Evolutionary conservation across 2,329 filamentous ascomycete genomes (phyloP).

Genomic region (Penicillium sumatraense): DNA sequence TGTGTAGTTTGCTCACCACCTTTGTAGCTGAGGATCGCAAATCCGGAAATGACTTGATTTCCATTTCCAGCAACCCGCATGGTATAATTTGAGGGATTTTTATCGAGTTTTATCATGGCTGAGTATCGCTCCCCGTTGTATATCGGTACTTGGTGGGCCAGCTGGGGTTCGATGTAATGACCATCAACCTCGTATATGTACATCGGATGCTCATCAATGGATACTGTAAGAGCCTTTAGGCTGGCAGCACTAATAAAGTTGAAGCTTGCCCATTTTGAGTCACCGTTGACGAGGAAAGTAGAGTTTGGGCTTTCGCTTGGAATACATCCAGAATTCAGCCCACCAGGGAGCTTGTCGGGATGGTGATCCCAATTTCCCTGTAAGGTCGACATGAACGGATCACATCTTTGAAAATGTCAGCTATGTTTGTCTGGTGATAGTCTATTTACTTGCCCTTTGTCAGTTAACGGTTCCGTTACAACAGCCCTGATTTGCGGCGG

Average conservation of each 20-base stretch:
- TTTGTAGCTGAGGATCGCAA: slow-evolving; percentile 52
- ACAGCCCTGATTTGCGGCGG: slow-evolving; percentile 4
- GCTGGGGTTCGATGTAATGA: slow-evolving; percentile 40
- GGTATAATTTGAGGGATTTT: slow-evolving; percentile 10
- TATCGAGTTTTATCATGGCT: slow-evolving; percentile 34
- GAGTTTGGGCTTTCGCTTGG: slow-evolving; percentile 51
- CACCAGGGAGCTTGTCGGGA: slow-evolving; percentile 29
- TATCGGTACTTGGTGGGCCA: slow-evolving; percentile 32
- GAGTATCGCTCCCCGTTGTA: slow-evolving; percentile 41
- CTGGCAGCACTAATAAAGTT: slow-evolving; percentile 60
- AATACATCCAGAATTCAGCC: slow-evolving; percentile 46
- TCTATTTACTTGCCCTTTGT: slow-evolving; percentile 22
- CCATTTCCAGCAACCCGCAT: slow-evolving; percentile 32
- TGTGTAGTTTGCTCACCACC: slow-evolving; percentile 42
- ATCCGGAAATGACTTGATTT: slow-evolving; percentile 59
- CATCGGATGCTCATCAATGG: slow-evolving; percentile 42
- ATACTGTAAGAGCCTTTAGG: slow-evolving; percentile 55
- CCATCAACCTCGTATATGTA: slow-evolving; percentile 46
- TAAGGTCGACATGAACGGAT: slow-evolving; percentile 13
- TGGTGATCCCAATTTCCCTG: slow-evolving; percentile 15
- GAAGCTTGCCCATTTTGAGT: slow-evolving; percentile 57
- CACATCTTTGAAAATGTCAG: slow-evolving; percentile 9
- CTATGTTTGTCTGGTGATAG: not conserved
- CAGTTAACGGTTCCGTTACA: slow-evolving; percentile 18
- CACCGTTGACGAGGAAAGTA: slow-evolving; percentile 46